phyloP scores from a whole-genome alignment of 768 basidiomycete species.

The Amanita jacksonii region DNA sequence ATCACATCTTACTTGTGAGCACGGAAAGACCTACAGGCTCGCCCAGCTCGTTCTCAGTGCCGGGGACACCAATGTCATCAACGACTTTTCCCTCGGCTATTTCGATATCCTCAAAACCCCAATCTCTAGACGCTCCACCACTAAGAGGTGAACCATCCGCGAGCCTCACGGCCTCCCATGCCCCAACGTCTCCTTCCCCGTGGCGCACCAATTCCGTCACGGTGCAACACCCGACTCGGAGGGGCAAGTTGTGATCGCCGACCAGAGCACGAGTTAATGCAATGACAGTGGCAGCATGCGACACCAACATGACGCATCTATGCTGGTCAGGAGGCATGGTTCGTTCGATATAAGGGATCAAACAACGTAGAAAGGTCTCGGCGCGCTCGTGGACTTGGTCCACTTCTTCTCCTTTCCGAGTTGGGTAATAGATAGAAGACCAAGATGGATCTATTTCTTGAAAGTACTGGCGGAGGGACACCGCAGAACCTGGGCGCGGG shows the following conservation, averaged over 20 bases:
- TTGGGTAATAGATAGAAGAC: conserved; percentile 56
- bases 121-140: conserved; percentile 54
- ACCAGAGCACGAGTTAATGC: conserved; percentile 51
- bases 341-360: conserved; percentile 42
- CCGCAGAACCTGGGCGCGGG: conserved; percentile 57
- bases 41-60: conserved; percentile 50
- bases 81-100: conserved; percentile 57
- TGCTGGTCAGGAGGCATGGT: conserved; percentile 31
- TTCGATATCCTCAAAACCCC: conserved; percentile 74
- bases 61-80: conserved; percentile 61
- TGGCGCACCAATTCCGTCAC: conserved; percentile 44
- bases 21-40: conserved; percentile 47
- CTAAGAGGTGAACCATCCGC: conserved; percentile 51
- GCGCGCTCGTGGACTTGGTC: conserved; percentile 52
- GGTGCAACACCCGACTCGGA: conserved; percentile 72
- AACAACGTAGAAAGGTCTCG: conserved; percentile 37
- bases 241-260: conserved; percentile 38
- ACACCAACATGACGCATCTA: conserved; percentile 49
- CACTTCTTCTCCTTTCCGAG: conserved; percentile 66
- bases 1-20: conserved; percentile 26
- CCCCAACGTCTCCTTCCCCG: conserved; percentile 21
- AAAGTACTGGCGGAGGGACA: conserved; percentile 44
- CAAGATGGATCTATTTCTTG: conserved; percentile 55
- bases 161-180: conserved; percentile 37
- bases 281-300: conserved; percentile 70